Conservation (phyloP, 1,284 basidiomycete species). For the Ceratobasidium theobromae region DNA sequence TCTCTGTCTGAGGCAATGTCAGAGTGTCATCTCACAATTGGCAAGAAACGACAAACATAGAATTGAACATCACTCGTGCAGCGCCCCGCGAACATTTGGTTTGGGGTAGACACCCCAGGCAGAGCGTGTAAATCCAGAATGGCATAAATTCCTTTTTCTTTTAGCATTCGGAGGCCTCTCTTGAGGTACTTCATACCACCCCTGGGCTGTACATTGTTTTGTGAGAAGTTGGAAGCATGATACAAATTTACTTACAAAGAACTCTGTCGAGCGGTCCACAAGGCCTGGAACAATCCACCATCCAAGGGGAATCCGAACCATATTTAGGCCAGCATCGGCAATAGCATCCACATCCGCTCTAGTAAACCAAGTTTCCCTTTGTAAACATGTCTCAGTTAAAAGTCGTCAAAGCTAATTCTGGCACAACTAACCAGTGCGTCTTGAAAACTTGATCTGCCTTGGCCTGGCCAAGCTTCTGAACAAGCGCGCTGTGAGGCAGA, state of each 20-base stretch:
- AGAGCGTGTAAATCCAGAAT: conserved; percentile 77
- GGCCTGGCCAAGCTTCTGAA: conserved; percentile 57
- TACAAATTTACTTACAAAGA: conserved; percentile 51
- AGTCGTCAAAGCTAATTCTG: background rate
- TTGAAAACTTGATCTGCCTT: conserved; percentile 61
- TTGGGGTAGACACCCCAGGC: conserved; percentile 63
- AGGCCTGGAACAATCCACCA: conserved; percentile 78
- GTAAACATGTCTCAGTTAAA: conserved; percentile 5
- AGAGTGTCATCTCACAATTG: background rate
- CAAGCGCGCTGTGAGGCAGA: conserved; percentile 28
- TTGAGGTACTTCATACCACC: conserved; percentile 2
- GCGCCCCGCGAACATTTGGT: conserved; percentile 43
- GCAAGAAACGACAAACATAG: conserved; percentile 53
- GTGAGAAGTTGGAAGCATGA: background rate
- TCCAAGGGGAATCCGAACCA: conserved; percentile 74
- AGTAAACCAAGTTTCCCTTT: conserved; percentile 70
- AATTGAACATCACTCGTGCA: conserved; percentile 69
- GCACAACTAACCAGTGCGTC: conserved; percentile 58
- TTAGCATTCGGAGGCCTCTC: conserved; percentile 42
- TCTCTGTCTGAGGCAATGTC: conserved; percentile 51
- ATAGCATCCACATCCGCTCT: conserved; percentile 60
- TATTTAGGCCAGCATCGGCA: conserved; percentile 60
- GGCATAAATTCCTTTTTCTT: conserved; percentile 60
- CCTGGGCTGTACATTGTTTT: conserved; percentile 10
- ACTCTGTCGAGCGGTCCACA: conserved; percentile 61